Percentiles rank a stretch among this genome's conserved stretches.
phyloP scores from a whole-genome alignment of 1,284 basidiomycete species.

The Schizophyllum commune region DNA sequence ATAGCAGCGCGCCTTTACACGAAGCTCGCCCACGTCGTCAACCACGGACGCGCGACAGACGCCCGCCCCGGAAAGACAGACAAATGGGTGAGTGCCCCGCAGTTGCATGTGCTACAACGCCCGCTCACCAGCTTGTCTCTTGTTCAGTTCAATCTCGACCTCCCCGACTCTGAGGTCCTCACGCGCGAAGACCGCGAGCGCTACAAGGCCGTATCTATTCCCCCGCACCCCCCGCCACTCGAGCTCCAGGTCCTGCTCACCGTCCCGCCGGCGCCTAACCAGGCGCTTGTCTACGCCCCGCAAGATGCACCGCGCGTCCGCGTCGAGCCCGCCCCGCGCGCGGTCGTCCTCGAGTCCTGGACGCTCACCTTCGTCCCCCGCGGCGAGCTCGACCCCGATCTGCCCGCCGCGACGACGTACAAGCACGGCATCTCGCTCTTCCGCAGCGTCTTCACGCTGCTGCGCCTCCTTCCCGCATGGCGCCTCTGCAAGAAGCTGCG shows the following conservation, averaged over 20 bases:
- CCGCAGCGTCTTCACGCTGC: constrained; percentile 62
- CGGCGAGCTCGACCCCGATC: constrained; percentile 29
- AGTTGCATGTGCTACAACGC: not conserved
- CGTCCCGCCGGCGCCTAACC: constrained; percentile 59
- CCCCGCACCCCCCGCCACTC: constrained; percentile 38
- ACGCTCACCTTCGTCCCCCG: constrained; percentile 41
- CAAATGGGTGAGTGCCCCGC: constrained; percentile 59
- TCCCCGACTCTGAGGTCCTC: constrained; percentile 53
- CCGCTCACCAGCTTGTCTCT: constrained; percentile 1
- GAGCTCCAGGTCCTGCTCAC: constrained; percentile 62
- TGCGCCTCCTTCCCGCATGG: constrained; percentile 69
- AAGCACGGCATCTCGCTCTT: constrained; percentile 76
- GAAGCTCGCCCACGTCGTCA: constrained; percentile 67
- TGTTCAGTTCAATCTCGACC: constrained; percentile 72
- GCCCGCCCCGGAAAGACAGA: constrained; percentile 44
- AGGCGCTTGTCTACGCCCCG: constrained; percentile 59
- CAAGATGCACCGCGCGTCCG: constrained; percentile 47
- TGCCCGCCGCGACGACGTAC: constrained; percentile 69
- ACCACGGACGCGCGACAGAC: constrained; percentile 52
- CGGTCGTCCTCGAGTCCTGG: constrained; percentile 72
- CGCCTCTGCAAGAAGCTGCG: constrained; percentile 52
- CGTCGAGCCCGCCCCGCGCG: constrained; percentile 57
- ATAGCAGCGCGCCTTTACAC: constrained; percentile 74
- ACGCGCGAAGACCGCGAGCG: constrained; percentile 49
- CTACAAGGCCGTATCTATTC: constrained; percentile 52